Conservation (phyloP, 768 basidiomycete genomes). For the Pholiota microspora region DNA sequence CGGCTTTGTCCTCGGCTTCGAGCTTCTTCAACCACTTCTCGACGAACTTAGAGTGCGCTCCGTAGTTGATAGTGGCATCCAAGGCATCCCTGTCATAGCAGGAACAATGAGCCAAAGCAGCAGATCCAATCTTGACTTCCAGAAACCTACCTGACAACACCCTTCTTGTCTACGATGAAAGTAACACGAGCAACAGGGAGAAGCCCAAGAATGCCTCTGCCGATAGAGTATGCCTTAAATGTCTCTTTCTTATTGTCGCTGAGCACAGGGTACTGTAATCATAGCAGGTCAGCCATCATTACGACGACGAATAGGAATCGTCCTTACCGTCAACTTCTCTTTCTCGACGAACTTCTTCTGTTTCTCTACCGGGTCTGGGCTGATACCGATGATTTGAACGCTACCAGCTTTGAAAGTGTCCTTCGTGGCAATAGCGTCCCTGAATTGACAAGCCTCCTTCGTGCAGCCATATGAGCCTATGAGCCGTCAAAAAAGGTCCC, state of each 20-base stretch:
- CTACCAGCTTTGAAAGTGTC: conserved; percentile 63
- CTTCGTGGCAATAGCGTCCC: conserved; percentile 72
- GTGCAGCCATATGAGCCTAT: conserved; percentile 77
- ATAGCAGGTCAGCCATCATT: neutral
- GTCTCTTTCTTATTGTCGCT: conserved; percentile 66
- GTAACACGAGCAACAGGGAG: conserved; percentile 61
- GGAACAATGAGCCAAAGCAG: conserved; percentile 3
- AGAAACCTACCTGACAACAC: conserved; percentile 56
- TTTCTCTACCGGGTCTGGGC: conserved; percentile 66
- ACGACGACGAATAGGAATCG: conserved; percentile 3
- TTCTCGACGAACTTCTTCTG: conserved; percentile 77
- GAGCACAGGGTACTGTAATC: conserved; percentile 68
- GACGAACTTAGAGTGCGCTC: conserved; percentile 70
- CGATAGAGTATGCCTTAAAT: conserved; percentile 63
- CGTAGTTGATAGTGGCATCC: conserved; percentile 60
- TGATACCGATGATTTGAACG: conserved; percentile 71
- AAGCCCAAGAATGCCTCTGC: conserved; percentile 66
- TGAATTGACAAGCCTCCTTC: conserved; percentile 77
- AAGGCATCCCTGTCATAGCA: conserved; percentile 48
- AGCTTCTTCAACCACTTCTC: conserved; percentile 61
- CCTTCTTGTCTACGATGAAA: conserved; percentile 72
- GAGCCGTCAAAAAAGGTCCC: neutral
- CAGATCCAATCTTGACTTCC: neutral
- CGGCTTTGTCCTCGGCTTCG: conserved; percentile 29
- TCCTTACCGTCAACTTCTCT: conserved; percentile 57